Evolutionary conservation across 2,329 filamentous ascomycete genomes (phyloP).

Genomic region (Pestalotiopsis sp.): DNA sequence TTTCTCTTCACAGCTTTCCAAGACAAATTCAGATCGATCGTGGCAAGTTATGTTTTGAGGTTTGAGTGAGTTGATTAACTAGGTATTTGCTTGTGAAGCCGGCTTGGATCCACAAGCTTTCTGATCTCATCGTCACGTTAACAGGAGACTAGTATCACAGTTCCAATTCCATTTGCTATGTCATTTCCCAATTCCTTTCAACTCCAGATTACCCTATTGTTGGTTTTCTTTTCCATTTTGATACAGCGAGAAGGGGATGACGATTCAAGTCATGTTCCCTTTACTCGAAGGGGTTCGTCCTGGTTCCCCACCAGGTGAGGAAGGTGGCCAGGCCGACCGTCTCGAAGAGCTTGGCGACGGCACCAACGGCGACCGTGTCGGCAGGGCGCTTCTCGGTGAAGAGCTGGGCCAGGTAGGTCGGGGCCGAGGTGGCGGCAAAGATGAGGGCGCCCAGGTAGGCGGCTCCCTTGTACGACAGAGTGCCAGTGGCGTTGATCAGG

Average conservation of each 20-base stretch:
- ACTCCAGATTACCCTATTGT: background rate
- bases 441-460: slow-evolving; percentile 90
- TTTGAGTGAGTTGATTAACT: slow-evolving; percentile 9
- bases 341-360: slow-evolving; percentile 85
- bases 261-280: slow-evolving; percentile 19
- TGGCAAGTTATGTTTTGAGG: background rate
- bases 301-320: slow-evolving; percentile 97
- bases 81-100: background rate
- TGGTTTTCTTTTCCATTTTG: background rate
- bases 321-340: slow-evolving; percentile 90
- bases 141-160: slow-evolving; percentile 11
- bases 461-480: slow-evolving; percentile 94
- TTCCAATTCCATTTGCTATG: slow-evolving; percentile 7
- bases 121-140: slow-evolving; percentile 4
- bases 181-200: slow-evolving; percentile 1
- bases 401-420: slow-evolving; percentile 82
- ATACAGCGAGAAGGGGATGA: background rate
- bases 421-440: slow-evolving; percentile 89
- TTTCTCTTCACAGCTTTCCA: too few species aligned
- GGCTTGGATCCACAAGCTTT: background rate
- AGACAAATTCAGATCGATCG: background rate
- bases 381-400: slow-evolving; percentile 89
- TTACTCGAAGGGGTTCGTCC: slow-evolving; percentile 90
- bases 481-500: slow-evolving; percentile 92
- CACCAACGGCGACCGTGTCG: slow-evolving; percentile 86